Percentiles rank a stretch among this genome's conserved stretches.
Evolutionary conservation across 106 monocot genomes (phyloP).

Genomic region (Allium sativum): DNA sequence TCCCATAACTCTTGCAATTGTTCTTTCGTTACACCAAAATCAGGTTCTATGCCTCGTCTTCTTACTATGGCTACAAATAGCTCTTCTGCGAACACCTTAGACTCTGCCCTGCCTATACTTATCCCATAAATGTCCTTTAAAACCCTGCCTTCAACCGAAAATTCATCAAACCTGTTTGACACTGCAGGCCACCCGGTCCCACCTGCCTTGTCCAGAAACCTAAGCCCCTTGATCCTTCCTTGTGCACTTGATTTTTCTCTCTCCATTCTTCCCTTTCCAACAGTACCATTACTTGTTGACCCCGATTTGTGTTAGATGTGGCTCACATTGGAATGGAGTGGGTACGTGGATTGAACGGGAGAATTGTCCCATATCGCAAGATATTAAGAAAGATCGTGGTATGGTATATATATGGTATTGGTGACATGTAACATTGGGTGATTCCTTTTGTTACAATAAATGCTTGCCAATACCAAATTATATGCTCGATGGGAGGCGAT

Average conservation of each 20-base stretch:
- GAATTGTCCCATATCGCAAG: too few relatives aligned
- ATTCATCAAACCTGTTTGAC: constrained; percentile 56
- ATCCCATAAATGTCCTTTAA: constrained; percentile 62
- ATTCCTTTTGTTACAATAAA: too few relatives aligned
- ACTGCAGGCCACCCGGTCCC: constrained; percentile 58
- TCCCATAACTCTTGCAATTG: constrained; percentile 84
- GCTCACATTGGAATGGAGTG: too few relatives aligned
- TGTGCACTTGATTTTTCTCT: constrained; percentile 29
- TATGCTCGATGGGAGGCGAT: too few relatives aligned
- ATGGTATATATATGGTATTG: too few relatives aligned
- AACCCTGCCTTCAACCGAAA: constrained; percentile 20
- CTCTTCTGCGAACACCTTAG: constrained; percentile 76
- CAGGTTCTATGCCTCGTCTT: constrained; percentile 36
- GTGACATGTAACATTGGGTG: too few relatives aligned
- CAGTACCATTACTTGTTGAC: not conserved
- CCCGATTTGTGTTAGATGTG: too few relatives aligned
- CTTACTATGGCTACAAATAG: constrained; percentile 70
- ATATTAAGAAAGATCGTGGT: too few relatives aligned
- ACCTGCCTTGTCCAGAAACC: constrained; percentile 66
- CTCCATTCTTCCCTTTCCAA: constrained; percentile 5
- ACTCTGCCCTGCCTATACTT: constrained; percentile 94
- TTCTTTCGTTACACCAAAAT: constrained; percentile 37
- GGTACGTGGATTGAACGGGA: too few relatives aligned
- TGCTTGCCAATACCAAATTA: too few relatives aligned
- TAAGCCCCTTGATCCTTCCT: constrained; percentile 46